Evolutionary conservation across 2,329 filamentous ascomycete species (phyloP).

Genomic region (Septoria petroselini): DNA sequence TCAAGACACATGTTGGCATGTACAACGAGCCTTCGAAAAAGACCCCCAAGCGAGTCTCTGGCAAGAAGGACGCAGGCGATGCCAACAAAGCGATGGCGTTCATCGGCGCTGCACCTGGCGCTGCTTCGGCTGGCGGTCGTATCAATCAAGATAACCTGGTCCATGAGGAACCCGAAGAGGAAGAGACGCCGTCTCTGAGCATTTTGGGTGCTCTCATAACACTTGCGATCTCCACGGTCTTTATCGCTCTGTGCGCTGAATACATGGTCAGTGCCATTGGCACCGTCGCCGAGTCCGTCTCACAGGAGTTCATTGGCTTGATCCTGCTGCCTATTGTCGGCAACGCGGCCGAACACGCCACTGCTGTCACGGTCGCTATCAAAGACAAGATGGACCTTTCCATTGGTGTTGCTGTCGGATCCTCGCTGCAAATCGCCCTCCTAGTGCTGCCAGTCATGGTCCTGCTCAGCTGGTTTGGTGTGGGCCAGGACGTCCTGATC

Average conservation of each 20-base stretch:
- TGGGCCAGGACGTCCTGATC: constrained; percentile 29
- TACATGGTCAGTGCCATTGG: constrained; percentile 62
- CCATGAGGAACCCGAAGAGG: constrained; percentile 54
- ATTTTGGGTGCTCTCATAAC: constrained; percentile 69
- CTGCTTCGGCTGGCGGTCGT: constrained; percentile 51
- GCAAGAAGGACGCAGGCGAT: constrained; percentile 51
- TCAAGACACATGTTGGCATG: constrained; percentile 76
- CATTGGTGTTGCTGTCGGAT: constrained; percentile 64
- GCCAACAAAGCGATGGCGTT: constrained; percentile 50
- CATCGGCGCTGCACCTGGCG: constrained; percentile 53
- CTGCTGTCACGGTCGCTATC: constrained; percentile 58
- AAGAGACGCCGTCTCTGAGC: constrained; percentile 71
- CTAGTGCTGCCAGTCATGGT: constrained; percentile 60
- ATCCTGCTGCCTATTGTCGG: constrained; percentile 65
- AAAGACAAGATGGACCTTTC: constrained; percentile 69
- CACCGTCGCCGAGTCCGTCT: constrained; percentile 52
- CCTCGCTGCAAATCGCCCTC: constrained; percentile 63
- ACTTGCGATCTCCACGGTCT: constrained; percentile 67
- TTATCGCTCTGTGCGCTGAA: constrained; percentile 75
- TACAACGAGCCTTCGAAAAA: constrained; percentile 81
- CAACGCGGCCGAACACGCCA: constrained; percentile 65
- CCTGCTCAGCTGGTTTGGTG: constrained; percentile 60
- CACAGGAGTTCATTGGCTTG: constrained; percentile 60
- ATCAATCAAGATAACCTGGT: constrained; percentile 49
- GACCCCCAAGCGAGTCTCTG: constrained; percentile 57